phyloP scores from a whole-genome alignment of 495 filamentous ascomycete genomes.

The Cladorrhinum samala region DNA sequence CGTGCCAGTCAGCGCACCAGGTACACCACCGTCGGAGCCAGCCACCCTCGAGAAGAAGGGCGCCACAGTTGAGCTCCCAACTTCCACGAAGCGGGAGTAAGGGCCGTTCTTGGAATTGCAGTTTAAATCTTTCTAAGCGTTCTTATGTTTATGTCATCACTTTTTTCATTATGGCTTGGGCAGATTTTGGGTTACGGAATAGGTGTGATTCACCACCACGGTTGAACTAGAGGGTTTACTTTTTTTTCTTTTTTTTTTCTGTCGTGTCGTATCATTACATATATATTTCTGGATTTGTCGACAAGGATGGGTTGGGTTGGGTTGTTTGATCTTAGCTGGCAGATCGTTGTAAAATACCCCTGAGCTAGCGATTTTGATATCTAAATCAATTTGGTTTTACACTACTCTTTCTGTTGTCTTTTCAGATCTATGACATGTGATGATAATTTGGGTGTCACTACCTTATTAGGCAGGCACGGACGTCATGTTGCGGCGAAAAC shows the following conservation, averaged over 20 bases:
- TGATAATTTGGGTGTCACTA: too few relatives aligned
- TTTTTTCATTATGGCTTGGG: background rate
- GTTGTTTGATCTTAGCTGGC: slow-evolving; percentile 11
- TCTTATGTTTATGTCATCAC: background rate
- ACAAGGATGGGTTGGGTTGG: background rate
- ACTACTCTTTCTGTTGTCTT: background rate
- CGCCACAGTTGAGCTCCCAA: too few relatives aligned
- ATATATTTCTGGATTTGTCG: background rate
- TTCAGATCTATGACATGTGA: too few relatives aligned
- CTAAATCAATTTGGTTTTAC: background rate
- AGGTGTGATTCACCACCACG: background rate
- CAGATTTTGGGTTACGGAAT: background rate
- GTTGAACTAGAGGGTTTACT: background rate
- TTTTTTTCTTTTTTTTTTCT: slow-evolving; percentile 6
- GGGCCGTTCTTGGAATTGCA: background rate
- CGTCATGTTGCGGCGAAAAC: too few relatives aligned
- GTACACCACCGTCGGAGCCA: slow-evolving; percentile 10
- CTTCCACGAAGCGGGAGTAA: background rate
- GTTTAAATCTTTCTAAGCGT: background rate
- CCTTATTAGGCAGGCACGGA: too few relatives aligned
- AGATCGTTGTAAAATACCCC: slow-evolving; percentile 31
- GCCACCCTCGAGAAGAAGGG: slow-evolving; percentile 3
- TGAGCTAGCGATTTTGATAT: slow-evolving; percentile 15
- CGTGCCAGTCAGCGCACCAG: slow-evolving; percentile 3
- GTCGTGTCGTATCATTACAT: background rate